These are phyloP conservation scores for Typha latifolia DNA, from an alignment of 176 grass and related monocot species.

Conservation along the genomic window DNA sequence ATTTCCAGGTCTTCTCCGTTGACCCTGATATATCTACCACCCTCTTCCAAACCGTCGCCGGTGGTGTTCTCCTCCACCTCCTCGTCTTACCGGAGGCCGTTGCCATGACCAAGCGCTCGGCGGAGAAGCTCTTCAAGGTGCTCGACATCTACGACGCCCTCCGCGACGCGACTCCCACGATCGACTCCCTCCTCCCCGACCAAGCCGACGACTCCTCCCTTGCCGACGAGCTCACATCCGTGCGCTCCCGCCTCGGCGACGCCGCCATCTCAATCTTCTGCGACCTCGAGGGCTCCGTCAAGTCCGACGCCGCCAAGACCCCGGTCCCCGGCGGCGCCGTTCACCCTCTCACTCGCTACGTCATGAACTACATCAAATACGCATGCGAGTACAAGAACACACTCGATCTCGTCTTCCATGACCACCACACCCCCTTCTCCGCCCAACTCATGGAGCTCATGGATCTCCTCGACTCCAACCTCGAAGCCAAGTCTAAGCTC, in stretches of 20 bases:
- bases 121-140: conserved; percentile 22
- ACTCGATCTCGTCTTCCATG: conserved; percentile 7
- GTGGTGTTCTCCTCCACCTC: conserved; percentile 23
- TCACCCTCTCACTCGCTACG: conserved; percentile 25
- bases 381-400: conserved; percentile 4
- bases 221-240: background rate
- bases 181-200: conserved; percentile 3
- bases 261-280: conserved; percentile 5
- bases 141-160: conserved; percentile 20
- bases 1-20: conserved; percentile 38
- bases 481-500: conserved; percentile 3
- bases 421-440: too few species aligned
- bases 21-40: background rate
- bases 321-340: conserved; percentile 17
- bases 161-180: conserved; percentile 3
- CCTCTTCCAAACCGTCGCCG: conserved; percentile 45
- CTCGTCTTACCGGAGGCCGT: conserved; percentile 18
- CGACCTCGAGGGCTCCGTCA: conserved; percentile 13
- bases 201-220: background rate
- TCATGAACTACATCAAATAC: conserved; percentile 23
- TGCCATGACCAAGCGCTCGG: conserved; percentile 5
- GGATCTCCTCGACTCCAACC: conserved; percentile 6
- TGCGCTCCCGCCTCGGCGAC: conserved; percentile 13
- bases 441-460: background rate
- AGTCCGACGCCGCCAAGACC: conserved; percentile 5